Percentiles rank a stretch among this genome's conserved stretches.
phyloP scores from a whole-genome alignment of 108 stramenopile genomes.

The Skeletonema potamos region DNA sequence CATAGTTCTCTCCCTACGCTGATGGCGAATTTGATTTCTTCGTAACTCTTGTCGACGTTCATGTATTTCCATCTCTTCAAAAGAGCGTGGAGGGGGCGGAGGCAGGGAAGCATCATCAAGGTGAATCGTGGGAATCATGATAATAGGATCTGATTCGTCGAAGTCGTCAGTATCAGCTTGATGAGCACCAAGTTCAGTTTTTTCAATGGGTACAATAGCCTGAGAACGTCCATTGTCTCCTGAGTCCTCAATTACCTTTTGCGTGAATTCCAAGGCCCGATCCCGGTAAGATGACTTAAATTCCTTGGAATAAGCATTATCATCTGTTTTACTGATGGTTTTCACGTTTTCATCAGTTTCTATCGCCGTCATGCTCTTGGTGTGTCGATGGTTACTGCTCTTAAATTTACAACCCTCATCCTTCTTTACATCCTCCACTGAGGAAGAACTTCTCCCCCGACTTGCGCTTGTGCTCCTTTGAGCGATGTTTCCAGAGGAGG shows the following conservation, averaged over 20 bases:
- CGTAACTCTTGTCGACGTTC: slow-evolving; percentile 25
- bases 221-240: not conserved
- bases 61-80: slow-evolving; percentile 20
- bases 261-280: slow-evolving; percentile 1
- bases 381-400: not conserved
- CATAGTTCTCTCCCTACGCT: slow-evolving; percentile 3
- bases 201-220: not conserved
- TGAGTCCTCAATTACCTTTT: not conserved
- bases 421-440: not conserved
- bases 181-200: not conserved
- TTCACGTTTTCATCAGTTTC: not conserved
- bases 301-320: not conserved
- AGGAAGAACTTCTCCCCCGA: not conserved
- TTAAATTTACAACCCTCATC: not conserved
- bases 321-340: not conserved
- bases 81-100: slow-evolving; percentile 36
- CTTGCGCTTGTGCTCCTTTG: not conserved
- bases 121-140: slow-evolving; percentile 13
- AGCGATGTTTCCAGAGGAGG: not conserved
- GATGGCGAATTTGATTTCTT: slow-evolving; percentile 1
- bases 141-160: slow-evolving; percentile 46
- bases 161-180: not conserved
- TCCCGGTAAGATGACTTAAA: not conserved
- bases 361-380: not conserved
- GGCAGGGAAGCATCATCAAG: not conserved